Base-by-base conservation (phyloP, 2,329 filamentous ascomycete species). In the Aspergillus sp. region DNA sequence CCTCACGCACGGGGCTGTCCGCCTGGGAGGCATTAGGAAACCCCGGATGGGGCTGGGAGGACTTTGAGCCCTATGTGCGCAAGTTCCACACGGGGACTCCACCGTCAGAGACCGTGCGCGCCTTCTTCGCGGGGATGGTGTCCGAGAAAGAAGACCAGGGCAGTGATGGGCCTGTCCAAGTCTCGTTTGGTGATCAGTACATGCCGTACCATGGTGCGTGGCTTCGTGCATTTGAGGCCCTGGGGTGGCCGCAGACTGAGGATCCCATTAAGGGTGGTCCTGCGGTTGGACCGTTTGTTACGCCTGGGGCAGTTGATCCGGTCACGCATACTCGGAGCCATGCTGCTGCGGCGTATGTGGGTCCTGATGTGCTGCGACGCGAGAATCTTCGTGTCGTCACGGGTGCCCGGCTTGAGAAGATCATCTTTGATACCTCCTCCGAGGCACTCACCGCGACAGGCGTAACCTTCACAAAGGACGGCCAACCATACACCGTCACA, bases 11-110 rank as follows among this genome's bases (percentile, higher is more conserved):
- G 0, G 80, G 81, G 45, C 81, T 82, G 51, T 72, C 83, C 53
- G 71, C 74, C 1, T 84, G 82, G 82, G 74, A 74, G 41, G 69
- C 70, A 3, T 67, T 85, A 1, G 83, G 81, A 0, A 81, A 82
- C 45, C 68, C 76, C 0, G 81, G 78, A 3, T 83, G 80, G 79
- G 73, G 71, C 15, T 82, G 79, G 73, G 70, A 77, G 1, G 73
- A 72, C 23, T 68, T 86, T 11, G 68, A 82, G 1, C 82, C 80
- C 0, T 85, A 85, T 64, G 82, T 85, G 65, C 74, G 75, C 30
- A 84, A 84, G 73, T 75, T 79, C 19, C 62, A 68, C 51, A 66
- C 63, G 3, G 61, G 62, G 19, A 50, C 55, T 13, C 45, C 79
- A 19, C 68, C 74, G 19, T 48, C 34, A 6, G 43, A 57, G 1